A percentile compares a stretch with the other conserved stretches of the same genome.
phyloP scores from a whole-genome alignment of 148 eudicot genomes.

The Rhododendron mucronatum region DNA sequence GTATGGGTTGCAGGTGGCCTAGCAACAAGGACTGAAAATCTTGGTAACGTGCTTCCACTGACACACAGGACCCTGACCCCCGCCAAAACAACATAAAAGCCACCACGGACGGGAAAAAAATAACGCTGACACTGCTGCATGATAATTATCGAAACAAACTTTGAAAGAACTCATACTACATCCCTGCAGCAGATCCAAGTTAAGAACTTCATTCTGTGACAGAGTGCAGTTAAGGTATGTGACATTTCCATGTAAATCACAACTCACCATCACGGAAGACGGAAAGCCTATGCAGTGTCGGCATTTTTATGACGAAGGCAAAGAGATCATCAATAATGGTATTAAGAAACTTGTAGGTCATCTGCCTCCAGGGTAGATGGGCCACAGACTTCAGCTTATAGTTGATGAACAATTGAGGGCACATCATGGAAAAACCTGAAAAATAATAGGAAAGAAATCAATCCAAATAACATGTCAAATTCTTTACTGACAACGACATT shows the following conservation, averaged over 20 bases:
- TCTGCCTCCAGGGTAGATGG: conserved; percentile 98
- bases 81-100: not conserved
- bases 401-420: conserved; percentile 97
- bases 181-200: not conserved
- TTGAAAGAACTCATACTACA: not conserved
- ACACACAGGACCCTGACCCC: not conserved
- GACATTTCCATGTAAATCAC: not conserved
- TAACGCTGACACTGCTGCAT: not conserved
- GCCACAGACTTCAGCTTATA: conserved; percentile 96
- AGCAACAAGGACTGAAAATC: not conserved
- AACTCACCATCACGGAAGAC: conserved; percentile 97
- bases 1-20: not conserved
- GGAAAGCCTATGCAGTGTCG: conserved; percentile 81
- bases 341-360: conserved; percentile 98
- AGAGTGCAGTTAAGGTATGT: not conserved
- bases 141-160: not conserved
- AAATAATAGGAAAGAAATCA: conserved; percentile 3
- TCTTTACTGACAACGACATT: not conserved
- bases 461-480: not conserved
- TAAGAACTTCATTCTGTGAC: not conserved
- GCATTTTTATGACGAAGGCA: conserved; percentile 98
- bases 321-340: conserved; percentile 96
- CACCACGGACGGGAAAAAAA: not conserved
- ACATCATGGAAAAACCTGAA: conserved; percentile 97
- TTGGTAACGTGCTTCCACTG: not conserved